Base-by-base conservation (phyloP, 768 basidiomycete species). In the Omphalotus guepiniiformis region DNA sequence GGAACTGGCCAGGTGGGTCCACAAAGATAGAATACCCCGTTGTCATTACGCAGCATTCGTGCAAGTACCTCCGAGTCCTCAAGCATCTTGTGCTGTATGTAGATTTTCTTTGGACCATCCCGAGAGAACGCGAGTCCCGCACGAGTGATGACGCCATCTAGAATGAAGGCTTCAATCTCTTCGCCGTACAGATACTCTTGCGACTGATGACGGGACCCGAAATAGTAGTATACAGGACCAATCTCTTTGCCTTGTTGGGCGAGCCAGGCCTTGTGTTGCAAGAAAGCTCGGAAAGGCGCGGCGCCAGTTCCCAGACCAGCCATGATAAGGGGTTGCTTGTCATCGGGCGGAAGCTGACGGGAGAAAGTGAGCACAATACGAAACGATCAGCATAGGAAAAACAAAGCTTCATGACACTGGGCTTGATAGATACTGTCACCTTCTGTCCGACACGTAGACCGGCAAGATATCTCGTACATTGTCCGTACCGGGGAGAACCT, bases 1-100 rank as follows among this genome's bases (percentile, higher is more conserved):
- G 96, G 93, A 18, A 98, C 95, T n/a, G 96, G 96, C 95, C 94
- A 96, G 22, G 95, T 98, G 29, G 95, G 96, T 22, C 95, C 95
- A 63, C 96, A 97, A 37, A 99, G 74, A 67, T 97, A 98, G 71
- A 99, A 99, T 39, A 83, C 88, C 26, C 91, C 93, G 34, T 77
- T 58, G 52, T 83, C 77, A 48, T 82, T 73, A 56, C 83, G 72
- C 47, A 98, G 68, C 80, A 90, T 83, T 52, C 77, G 68, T 37
- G 83, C 84, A 21, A 99, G 77, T 25, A 74, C 71, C 56, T 80
- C 77, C 15, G 87, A 87, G 63, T 99, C 93, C 60, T 95, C 84
- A 32, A 82, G 72, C 93, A 98, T 98, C 77, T 90, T 94, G 74
- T 98, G 90, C 65, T 99, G 96, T 59, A 99, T 99, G 67, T 99